phyloP scores from a whole-genome alignment of 805 yeast species.

The Saccharomycopsis fibuligera region DNA sequence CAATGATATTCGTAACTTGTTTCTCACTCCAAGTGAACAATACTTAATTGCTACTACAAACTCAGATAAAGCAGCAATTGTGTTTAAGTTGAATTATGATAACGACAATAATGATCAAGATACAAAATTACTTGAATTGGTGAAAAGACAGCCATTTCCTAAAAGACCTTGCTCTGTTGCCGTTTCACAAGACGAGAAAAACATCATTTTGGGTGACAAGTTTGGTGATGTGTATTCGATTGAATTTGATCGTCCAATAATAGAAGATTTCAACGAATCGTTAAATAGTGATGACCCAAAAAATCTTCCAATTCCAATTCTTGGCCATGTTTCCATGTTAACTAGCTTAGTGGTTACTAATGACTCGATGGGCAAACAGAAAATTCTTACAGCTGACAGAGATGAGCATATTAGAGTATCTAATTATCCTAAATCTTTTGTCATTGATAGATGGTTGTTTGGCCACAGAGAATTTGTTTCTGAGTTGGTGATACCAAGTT shows the following conservation, averaged over 20 bases:
- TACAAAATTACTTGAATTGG: conserved; percentile 32
- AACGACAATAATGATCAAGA: conserved; percentile 22
- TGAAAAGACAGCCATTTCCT: conserved; percentile 73
- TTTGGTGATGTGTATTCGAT: conserved; percentile 89
- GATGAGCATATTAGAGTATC: conserved; percentile 93
- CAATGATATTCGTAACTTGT: conserved; percentile 62
- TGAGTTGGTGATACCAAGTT: conserved; percentile 47
- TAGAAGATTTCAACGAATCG: conserved; percentile 23
- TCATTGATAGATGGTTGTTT: conserved; percentile 76
- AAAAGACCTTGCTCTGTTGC: conserved; percentile 89
- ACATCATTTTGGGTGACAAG: conserved; percentile 78
- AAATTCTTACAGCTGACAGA: conserved; percentile 76
- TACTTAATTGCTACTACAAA: conserved; percentile 68
- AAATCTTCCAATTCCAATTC: conserved; percentile 56
- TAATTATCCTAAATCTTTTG: conserved; percentile 67
- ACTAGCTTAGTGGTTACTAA: conserved; percentile 57
- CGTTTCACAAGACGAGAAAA: conserved; percentile 42
- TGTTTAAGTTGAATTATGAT: conserved; percentile 37
- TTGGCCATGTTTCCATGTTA: conserved; percentile 97
- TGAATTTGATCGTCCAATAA: conserved; percentile 30
- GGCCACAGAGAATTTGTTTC: conserved; percentile 86
- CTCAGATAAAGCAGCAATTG: conserved; percentile 72
- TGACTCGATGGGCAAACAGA: conserved; percentile 35
- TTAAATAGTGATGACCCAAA: conserved; percentile 36
- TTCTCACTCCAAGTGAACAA: conserved; percentile 45